Conservation (phyloP, 768 basidiomycete species). For the Stropharia rugosoannulata region DNA sequence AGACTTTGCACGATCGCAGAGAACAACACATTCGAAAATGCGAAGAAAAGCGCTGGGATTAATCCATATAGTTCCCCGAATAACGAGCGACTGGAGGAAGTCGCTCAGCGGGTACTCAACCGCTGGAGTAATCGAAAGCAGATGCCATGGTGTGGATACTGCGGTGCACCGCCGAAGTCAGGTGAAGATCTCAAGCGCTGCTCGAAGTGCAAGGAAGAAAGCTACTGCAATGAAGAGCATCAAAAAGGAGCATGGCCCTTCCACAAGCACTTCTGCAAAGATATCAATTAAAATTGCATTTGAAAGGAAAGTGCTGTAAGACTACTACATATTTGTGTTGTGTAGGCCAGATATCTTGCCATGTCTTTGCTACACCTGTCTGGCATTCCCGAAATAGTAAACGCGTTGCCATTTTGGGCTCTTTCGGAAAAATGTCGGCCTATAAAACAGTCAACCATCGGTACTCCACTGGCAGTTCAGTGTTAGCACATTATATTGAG, state of each 20-base stretch:
- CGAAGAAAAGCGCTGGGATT: conserved; percentile 1
- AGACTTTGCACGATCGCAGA: conserved; percentile 16
- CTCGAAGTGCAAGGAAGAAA: conserved; percentile 13
- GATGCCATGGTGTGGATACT: conserved; percentile 22
- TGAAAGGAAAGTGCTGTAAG: too few species aligned
- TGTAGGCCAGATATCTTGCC: too few species aligned
- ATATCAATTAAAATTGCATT: too few species aligned
- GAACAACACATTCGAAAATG: conserved; percentile 13
- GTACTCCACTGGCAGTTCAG: too few species aligned
- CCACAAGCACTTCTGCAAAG: conserved; percentile 21
- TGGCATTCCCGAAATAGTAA: too few species aligned
- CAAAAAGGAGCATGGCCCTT: conserved; percentile 21
- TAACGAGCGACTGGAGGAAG: conserved; percentile 10
- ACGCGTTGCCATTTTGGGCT: too few species aligned
- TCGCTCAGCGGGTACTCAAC: conserved; percentile 16
- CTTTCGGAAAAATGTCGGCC: too few species aligned
- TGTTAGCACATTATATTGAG: too few species aligned
- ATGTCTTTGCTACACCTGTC: too few species aligned
- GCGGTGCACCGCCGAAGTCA: conserved; percentile 17
- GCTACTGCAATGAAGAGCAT: conserved; percentile 20
- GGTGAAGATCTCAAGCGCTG: conserved; percentile 14
- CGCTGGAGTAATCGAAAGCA: conserved; percentile 19
- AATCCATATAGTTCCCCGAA: conserved; percentile 3
- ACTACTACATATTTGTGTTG: too few species aligned
- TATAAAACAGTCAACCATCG: too few species aligned